phyloP scores from a whole-genome alignment of 2,329 filamentous ascomycete genomes.

The Talaromyces sp. region DNA sequence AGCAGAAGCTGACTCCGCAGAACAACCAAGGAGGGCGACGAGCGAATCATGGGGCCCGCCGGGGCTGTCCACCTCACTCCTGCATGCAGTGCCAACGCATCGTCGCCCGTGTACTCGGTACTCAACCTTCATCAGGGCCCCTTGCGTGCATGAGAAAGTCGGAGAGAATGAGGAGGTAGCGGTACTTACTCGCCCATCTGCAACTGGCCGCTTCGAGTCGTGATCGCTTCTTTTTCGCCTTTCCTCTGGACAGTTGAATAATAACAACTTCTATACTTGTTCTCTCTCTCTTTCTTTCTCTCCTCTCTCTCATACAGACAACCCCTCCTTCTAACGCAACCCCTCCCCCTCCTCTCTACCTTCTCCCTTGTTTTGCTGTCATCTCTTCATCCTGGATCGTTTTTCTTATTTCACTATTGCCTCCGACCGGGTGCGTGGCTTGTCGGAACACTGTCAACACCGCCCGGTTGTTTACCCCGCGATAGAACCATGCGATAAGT shows the following conservation, averaged over 20 bases:
- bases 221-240: constrained; percentile 6
- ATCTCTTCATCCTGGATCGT: constrained; percentile 22
- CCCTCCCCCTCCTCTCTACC: constrained; percentile 1
- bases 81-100: constrained; percentile 39
- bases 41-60: constrained; percentile 29
- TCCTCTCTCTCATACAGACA: not conserved
- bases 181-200: constrained; percentile 16
- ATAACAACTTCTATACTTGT: constrained; percentile 2
- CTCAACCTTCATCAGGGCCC: constrained; percentile 12
- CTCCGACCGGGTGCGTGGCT: constrained; percentile 17
- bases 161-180: not conserved
- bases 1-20: constrained; percentile 27
- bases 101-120: constrained; percentile 24
- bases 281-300: not conserved
- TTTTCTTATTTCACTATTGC: constrained; percentile 5
- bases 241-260: not conserved
- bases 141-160: not conserved
- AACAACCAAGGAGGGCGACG: constrained; percentile 25
- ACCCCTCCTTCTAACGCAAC: not conserved
- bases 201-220: constrained; percentile 37
- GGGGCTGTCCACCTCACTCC: constrained; percentile 29
- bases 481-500: constrained; percentile 46
- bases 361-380: not conserved
- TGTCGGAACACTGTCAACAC: constrained; percentile 20
- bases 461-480: constrained; percentile 21